These are phyloP conservation scores for Botrytis tulipae DNA, from an alignment of 2,329 filamentous ascomycete genomes.

Conservation along the genomic window DNA sequence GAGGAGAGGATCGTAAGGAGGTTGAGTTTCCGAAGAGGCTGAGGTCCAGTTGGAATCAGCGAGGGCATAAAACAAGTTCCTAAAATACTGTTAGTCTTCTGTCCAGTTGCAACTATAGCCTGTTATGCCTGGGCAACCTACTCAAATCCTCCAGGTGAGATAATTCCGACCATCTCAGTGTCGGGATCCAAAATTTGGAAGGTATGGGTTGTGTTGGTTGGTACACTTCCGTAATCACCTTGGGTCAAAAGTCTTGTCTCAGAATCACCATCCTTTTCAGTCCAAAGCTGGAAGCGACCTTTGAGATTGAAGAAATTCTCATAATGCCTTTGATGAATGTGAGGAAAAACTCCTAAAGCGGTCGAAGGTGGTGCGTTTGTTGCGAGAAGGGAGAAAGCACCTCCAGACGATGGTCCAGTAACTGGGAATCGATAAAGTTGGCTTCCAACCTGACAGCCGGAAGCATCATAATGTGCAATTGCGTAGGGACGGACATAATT, in stretches of 20 bases:
- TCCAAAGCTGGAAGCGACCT: slow-evolving; percentile 48
- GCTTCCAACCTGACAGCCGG: slow-evolving; percentile 36
- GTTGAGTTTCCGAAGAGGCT: slow-evolving; percentile 37
- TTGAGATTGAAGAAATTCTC: slow-evolving; percentile 45
- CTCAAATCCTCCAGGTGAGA: slow-evolving; percentile 50
- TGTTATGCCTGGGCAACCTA: slow-evolving; percentile 28
- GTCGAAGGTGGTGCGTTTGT: slow-evolving; percentile 43
- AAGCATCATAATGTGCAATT: slow-evolving; percentile 32
- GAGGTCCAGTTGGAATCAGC: slow-evolving; percentile 37
- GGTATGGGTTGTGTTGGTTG: slow-evolving; percentile 47
- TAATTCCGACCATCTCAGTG: slow-evolving; percentile 47
- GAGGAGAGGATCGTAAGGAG: slow-evolving; percentile 40
- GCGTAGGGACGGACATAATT: slow-evolving; percentile 31
- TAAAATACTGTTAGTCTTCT: slow-evolving; percentile 18
- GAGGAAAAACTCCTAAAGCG: slow-evolving; percentile 41
- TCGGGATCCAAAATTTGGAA: slow-evolving; percentile 50
- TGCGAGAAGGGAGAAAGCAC: slow-evolving; percentile 46
- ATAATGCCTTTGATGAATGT: slow-evolving; percentile 45
- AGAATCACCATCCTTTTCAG: slow-evolving; percentile 35
- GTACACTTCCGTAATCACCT: slow-evolving; percentile 48
- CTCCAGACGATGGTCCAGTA: slow-evolving; percentile 45
- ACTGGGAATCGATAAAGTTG: slow-evolving; percentile 46
- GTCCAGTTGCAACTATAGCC: neutral
- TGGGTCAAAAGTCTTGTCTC: slow-evolving; percentile 43
- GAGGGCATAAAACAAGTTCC: slow-evolving; percentile 44